These are phyloP conservation scores for Juncus effusus DNA, from an alignment of 176 grass and related monocot genomes.

Conservation along the genomic window DNA sequence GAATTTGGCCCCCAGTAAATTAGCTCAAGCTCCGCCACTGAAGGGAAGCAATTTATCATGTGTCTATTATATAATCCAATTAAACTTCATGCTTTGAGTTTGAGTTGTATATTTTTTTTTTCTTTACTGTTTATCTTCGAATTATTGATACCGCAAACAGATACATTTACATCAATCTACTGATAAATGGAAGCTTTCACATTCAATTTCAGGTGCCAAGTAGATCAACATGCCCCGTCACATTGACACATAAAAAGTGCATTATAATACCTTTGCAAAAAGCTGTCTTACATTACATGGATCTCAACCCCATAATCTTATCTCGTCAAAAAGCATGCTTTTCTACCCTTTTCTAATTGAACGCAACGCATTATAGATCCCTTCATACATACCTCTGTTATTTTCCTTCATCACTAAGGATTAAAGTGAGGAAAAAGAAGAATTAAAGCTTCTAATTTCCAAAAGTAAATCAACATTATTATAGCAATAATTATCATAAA, in stretches of 20 bases:
- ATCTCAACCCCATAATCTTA: constrained; percentile 19
- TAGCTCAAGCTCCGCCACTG: too few relatives aligned
- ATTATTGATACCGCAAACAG: too few relatives aligned
- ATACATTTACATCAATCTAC: too few relatives aligned
- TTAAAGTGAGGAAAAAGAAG: constrained; percentile 22
- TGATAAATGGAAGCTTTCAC: too few relatives aligned
- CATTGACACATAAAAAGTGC: constrained; percentile 13
- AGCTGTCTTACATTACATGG: constrained; percentile 22
- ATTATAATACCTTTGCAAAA: constrained; percentile 14
- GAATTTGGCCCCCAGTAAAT: too few relatives aligned
- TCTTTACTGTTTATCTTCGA: too few relatives aligned
- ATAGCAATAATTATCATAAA: constrained; percentile 43
- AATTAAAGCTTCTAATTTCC: constrained; percentile 19
- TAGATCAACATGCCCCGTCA: constrained; percentile 13
- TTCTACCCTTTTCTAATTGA: constrained; percentile 9
- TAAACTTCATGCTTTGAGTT: too few relatives aligned
- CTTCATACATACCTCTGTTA: constrained; percentile 3
- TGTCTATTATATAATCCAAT: too few relatives aligned
- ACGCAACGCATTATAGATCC: constrained; percentile 10
- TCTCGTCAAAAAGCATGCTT: constrained; percentile 10
- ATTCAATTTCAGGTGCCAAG: too few relatives aligned
- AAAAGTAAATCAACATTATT: constrained; percentile 44
- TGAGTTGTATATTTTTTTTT: too few relatives aligned
- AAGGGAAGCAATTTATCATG: too few relatives aligned
- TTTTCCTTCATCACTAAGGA: constrained; percentile 82